Conservation (phyloP, 768 basidiomycete genomes). For the Pleurotus tuber-regium region DNA sequence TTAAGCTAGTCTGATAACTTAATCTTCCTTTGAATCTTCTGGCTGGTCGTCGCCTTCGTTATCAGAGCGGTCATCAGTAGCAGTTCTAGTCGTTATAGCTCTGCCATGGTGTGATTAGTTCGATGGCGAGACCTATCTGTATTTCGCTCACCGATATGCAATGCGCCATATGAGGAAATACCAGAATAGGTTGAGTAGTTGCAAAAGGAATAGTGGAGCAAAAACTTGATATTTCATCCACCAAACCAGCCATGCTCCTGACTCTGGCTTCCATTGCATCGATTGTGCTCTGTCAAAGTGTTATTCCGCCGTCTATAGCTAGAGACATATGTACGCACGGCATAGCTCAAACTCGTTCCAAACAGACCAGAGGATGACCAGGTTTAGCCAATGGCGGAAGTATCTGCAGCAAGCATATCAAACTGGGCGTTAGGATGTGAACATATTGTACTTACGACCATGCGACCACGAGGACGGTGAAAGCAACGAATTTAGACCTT, state of each 20-base stretch:
- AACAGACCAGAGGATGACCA: constrained; percentile 84
- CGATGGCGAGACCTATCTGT: background rate
- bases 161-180: constrained; percentile 83
- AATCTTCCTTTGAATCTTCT: constrained; percentile 28
- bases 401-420: constrained; percentile 49
- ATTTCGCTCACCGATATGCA: constrained; percentile 56
- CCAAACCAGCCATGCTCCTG: constrained; percentile 64
- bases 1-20: constrained; percentile 8
- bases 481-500: constrained; percentile 57
- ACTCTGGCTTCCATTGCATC: constrained; percentile 54
- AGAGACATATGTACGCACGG: constrained; percentile 51
- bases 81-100: constrained; percentile 41
- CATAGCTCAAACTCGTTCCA: constrained; percentile 74
- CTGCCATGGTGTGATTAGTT: constrained; percentile 31
- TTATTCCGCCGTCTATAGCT: constrained; percentile 7
- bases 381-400: constrained; percentile 90
- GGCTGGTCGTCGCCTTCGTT: constrained; percentile 56
- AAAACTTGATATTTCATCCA: constrained; percentile 90
- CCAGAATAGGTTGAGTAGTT: constrained; percentile 91
- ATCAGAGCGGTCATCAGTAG: constrained; percentile 79
- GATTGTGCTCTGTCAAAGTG: constrained; percentile 41
- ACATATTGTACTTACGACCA: constrained; percentile 71
- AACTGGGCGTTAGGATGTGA: background rate
- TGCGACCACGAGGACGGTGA: constrained; percentile 59
- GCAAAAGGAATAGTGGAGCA: constrained; percentile 67